Evolutionary conservation across 2,329 filamentous ascomycete species (phyloP).

Genomic region (Ophioceras dolichostomum): DNA sequence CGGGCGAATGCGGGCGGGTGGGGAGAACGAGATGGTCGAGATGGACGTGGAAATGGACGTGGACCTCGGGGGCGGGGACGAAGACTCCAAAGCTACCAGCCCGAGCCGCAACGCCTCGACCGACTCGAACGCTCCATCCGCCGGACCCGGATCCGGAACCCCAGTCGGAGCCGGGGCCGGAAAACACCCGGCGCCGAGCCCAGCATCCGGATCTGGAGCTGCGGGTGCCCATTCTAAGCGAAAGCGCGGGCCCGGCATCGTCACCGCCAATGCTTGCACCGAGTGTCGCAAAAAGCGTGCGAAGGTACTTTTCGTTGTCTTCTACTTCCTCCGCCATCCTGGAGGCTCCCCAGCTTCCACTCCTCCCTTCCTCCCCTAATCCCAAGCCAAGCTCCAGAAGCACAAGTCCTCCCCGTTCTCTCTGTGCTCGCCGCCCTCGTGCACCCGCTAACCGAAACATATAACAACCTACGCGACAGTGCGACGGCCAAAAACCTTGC

Average conservation of each 20-base stretch:
- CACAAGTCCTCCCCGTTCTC: too few species aligned
- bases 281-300: constrained; percentile 51
- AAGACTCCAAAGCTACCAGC: neutral
- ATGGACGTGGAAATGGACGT: too few species aligned
- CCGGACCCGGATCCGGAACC: neutral
- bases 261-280: constrained; percentile 48
- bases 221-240: constrained; percentile 29
- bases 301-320: too few species aligned
- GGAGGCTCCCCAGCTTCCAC: neutral
- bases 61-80: neutral
- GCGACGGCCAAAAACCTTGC: constrained; percentile 45
- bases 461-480: too few species aligned
- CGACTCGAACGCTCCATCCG: constrained; percentile 1
- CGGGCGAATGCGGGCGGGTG: too few species aligned
- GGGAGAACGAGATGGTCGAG: too few species aligned
- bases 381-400: too few species aligned
- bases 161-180: too few species aligned
- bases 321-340: too few species aligned
- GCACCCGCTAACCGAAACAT: neutral
- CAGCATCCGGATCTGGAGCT: neutral
- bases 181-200: constrained; percentile 1
- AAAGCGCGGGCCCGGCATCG: constrained; percentile 39
- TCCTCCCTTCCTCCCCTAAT: neutral
- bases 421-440: too few species aligned
- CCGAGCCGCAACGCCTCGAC: neutral